These are phyloP conservation scores for Jamesozyma gamospora DNA, from an alignment of 805 yeast species.

Conservation along the genomic window DNA sequence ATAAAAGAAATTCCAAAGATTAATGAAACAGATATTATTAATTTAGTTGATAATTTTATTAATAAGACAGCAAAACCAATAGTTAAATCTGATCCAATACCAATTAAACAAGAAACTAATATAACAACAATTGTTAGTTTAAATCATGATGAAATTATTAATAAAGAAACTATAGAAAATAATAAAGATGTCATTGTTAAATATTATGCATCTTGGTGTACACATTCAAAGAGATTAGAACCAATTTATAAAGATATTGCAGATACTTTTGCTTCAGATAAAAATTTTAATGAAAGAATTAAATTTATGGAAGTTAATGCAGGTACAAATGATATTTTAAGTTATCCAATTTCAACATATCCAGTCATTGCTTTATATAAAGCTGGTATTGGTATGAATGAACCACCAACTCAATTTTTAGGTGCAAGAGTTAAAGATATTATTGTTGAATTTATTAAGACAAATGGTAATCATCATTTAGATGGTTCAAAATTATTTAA, in stretches of 20 bases:
- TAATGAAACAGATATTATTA: slow-evolving; percentile 42
- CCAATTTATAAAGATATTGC: slow-evolving; percentile 87
- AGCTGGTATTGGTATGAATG: slow-evolving; percentile 89
- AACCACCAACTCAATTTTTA: not conserved
- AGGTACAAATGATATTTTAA: slow-evolving; percentile 72
- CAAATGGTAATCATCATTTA: slow-evolving; percentile 51
- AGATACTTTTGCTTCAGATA: slow-evolving; percentile 45
- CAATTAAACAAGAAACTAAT: slow-evolving; percentile 63
- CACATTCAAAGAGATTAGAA: slow-evolving; percentile 87
- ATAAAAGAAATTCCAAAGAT: slow-evolving; percentile 28
- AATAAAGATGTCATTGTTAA: slow-evolving; percentile 70
- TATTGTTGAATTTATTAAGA: slow-evolving; percentile 60
- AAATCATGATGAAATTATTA: slow-evolving; percentile 63
- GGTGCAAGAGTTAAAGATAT: not conserved
- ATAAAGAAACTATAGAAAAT: slow-evolving; percentile 27
- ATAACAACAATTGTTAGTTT: slow-evolving; percentile 73
- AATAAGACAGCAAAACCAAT: slow-evolving; percentile 61
- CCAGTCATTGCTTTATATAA: slow-evolving; percentile 90
- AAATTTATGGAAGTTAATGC: slow-evolving; percentile 82
- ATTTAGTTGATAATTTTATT: slow-evolving; percentile 53
- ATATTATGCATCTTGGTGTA: slow-evolving; percentile 97
- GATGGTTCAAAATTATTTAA: slow-evolving; percentile 34
- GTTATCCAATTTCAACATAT: slow-evolving; percentile 73
- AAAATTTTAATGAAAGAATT: slow-evolving; percentile 43
- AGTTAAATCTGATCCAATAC: slow-evolving; percentile 78